phyloP scores from a whole-genome alignment of 2,329 filamentous ascomycete species.

The Ilyonectria mors-panacis region DNA sequence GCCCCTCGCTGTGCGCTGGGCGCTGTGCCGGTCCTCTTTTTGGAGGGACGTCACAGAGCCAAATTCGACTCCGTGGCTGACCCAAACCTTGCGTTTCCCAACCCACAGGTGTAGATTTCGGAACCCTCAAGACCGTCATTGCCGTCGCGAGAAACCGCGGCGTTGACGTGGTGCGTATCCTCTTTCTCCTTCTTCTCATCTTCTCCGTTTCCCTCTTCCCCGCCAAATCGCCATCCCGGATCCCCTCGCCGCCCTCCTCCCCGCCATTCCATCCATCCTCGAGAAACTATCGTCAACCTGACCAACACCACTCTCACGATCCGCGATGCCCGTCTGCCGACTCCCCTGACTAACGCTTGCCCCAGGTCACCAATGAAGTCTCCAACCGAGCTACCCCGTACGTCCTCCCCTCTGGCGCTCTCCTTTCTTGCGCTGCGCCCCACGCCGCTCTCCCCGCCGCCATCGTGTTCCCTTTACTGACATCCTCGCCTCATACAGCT shows the following conservation, averaged over 20 bases:
- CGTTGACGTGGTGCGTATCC: constrained; percentile 92
- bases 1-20: constrained; percentile 4
- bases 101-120: constrained; percentile 87
- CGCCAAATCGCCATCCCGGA: constrained; percentile 8
- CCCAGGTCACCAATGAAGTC: constrained; percentile 96
- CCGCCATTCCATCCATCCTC: constrained; percentile 28
- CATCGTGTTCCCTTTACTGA: constrained; percentile 40
- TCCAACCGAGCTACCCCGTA: constrained; percentile 99
- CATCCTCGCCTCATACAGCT: constrained; percentile 65
- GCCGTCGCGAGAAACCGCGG: constrained; percentile 98
- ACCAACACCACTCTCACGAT: background rate
- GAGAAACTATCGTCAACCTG: background rate
- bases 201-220: constrained; percentile 5
- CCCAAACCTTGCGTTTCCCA: constrained; percentile 32
- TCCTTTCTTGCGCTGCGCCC: constrained; percentile 20
- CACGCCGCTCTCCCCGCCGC: background rate
- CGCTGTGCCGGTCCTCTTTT: background rate
- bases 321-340: background rate
- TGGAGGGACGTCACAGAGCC: background rate
- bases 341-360: constrained; percentile 11
- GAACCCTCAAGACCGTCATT: constrained; percentile 96
- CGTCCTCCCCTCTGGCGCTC: constrained; percentile 59
- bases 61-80: constrained; percentile 1
- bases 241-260: constrained; percentile 23
- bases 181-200: constrained; percentile 19